Conservation (phyloP, 106 monocot species). For the Ottelia alismoides region DNA sequence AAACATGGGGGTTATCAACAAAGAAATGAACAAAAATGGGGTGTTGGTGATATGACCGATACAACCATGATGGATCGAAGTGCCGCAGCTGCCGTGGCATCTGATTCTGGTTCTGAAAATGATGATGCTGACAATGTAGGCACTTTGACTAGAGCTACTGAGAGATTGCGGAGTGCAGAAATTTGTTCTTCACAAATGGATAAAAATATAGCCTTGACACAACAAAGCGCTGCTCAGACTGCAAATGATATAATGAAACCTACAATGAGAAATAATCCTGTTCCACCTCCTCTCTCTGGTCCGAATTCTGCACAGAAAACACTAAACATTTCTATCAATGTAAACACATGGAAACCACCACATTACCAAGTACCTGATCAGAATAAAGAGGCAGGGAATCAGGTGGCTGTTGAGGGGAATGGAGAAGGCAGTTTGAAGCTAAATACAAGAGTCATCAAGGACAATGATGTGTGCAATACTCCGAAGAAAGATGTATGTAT, state of each 20-base stretch:
- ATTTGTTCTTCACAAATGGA: slow-evolving; percentile 21
- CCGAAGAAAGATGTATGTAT: slow-evolving; percentile 29
- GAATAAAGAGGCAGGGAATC: slow-evolving; percentile 17
- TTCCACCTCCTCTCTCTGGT: slow-evolving; percentile 12
- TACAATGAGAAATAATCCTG: slow-evolving; percentile 24
- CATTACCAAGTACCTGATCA: slow-evolving; percentile 17
- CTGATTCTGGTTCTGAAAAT: slow-evolving; percentile 41
- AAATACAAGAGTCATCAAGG: slow-evolving; percentile 14
- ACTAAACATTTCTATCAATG: slow-evolving; percentile 75
- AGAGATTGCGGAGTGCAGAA: slow-evolving; percentile 27
- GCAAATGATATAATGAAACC: slow-evolving; percentile 25
- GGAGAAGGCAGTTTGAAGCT: slow-evolving; percentile 15
- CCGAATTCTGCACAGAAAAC: slow-evolving; percentile 45
- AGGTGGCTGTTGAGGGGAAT: neutral
- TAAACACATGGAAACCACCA: slow-evolving; percentile 63
- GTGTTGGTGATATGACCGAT: slow-evolving; percentile 24
- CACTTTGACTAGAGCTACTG: slow-evolving; percentile 8
- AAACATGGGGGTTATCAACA: slow-evolving; percentile 13
- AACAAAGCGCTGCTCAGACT: slow-evolving; percentile 41
- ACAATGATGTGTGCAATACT: slow-evolving; percentile 11
- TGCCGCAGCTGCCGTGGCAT: slow-evolving; percentile 12
- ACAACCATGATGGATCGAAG: too few relatives aligned
- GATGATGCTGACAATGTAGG: slow-evolving; percentile 29
- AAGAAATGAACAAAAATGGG: slow-evolving; percentile 25
- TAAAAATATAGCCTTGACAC: slow-evolving; percentile 20